Conservation (phyloP, 2,329 filamentous ascomycete species). For the Penicillium sp. region DNA sequence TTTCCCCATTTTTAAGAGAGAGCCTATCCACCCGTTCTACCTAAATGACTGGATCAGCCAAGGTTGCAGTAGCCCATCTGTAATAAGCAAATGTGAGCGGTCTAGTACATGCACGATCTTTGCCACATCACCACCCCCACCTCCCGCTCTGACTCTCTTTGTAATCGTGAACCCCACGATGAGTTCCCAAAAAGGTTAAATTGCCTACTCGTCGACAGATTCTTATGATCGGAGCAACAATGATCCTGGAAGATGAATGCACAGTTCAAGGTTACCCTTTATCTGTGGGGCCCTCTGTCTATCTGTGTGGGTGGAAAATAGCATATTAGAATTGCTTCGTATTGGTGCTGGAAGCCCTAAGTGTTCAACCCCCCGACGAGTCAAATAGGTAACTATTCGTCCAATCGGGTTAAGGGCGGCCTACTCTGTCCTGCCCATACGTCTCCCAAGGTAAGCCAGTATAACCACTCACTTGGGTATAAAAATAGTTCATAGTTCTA, state of each 20-base stretch:
- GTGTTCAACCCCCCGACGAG: too few relatives aligned
- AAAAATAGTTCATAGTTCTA: too few relatives aligned
- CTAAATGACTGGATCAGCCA: neutral
- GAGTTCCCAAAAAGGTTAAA: neutral
- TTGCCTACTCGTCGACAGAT: neutral
- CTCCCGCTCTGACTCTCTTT: neutral
- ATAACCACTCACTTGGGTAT: too few relatives aligned
- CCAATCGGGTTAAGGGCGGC: too few relatives aligned
- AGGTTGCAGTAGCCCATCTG: neutral
- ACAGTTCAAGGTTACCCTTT: too few relatives aligned
- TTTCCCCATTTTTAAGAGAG: neutral
- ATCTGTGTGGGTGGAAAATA: too few relatives aligned
- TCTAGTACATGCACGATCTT: neutral
- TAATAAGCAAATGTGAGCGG: neutral
- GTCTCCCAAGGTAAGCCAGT: too few relatives aligned
- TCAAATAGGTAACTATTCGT: too few relatives aligned
- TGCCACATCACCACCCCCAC: constrained; percentile 2
- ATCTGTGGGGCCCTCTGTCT: too few relatives aligned
- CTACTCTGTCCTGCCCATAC: too few relatives aligned
- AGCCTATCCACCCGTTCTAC: neutral
- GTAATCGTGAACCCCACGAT: neutral
- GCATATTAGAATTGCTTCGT: too few relatives aligned
- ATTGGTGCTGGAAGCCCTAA: too few relatives aligned
- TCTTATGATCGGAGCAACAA: neutral
- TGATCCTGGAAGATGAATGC: neutral